These are phyloP conservation scores for Oryza glaberrima DNA, from an alignment of 176 grass and related monocot species.

Conservation along the genomic window DNA sequence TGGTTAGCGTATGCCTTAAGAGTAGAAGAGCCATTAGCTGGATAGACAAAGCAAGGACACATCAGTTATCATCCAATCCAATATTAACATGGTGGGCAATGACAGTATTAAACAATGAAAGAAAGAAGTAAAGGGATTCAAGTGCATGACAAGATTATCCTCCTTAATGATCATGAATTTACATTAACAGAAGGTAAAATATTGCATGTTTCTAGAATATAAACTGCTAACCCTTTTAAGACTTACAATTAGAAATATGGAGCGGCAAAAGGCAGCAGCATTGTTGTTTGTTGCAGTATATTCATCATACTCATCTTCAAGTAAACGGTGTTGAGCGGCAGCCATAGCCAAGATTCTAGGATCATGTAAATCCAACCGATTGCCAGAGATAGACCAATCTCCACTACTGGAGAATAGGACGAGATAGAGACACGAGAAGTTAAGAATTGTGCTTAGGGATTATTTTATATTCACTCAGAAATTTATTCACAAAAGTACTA, in stretches of 20 bases:
- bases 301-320: slow-evolving; percentile 86
- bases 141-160: background rate
- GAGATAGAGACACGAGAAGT: background rate
- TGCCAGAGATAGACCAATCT: slow-evolving; percentile 82
- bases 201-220: background rate
- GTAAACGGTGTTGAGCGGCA: slow-evolving; percentile 63
- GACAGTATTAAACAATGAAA: background rate
- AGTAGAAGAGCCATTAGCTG: slow-evolving; percentile 98
- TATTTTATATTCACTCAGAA: slow-evolving; percentile 19
- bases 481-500: slow-evolving; percentile 21
- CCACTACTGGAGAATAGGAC: slow-evolving; percentile 50
- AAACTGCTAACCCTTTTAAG: background rate
- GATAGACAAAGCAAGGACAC: slow-evolving; percentile 24
- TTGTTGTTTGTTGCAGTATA: slow-evolving; percentile 74
- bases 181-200: slow-evolving; percentile 20
- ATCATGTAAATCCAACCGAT: slow-evolving; percentile 71
- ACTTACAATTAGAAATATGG: slow-evolving; percentile 85
- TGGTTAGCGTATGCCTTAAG: slow-evolving; percentile 83
- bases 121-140: background rate
- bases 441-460: slow-evolving; percentile 24
- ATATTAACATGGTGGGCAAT: background rate
- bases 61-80: slow-evolving; percentile 9
- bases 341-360: slow-evolving; percentile 82
- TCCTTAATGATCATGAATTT: background rate
- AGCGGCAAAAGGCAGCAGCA: slow-evolving; percentile 91